Base-by-base conservation (phyloP, 2,329 filamentous ascomycete genomes). In the Endocalyx cinctus region DNA sequence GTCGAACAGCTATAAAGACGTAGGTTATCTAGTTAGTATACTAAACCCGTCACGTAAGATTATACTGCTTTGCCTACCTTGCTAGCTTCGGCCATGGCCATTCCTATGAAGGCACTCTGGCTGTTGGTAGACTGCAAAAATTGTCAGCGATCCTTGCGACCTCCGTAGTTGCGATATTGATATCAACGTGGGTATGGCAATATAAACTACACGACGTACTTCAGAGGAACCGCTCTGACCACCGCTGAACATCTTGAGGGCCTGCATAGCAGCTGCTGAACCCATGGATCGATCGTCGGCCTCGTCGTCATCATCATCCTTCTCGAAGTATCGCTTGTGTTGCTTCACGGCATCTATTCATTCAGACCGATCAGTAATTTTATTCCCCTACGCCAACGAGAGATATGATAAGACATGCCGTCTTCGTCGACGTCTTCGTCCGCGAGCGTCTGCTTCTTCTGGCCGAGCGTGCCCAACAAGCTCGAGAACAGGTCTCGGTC, bases 21-120 rank as follows among this genome's bases (percentile, higher is more conserved):
- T 8, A 12, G 4, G 14, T 5, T 14, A 32, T 37, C 34, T 32
- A 25, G 28, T 37, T 30, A 20, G 13, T n/a, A n/a, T n/a, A n/a
- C n/a, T n/a, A n/a, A n/a, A n/a, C n/a, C n/a, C n/a, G n/a, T n/a
- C n/a, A n/a, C n/a, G n/a, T n/a, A n/a, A n/a, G n/a, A n/a, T n/a
- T n/a, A n/a, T n/a, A n/a, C n/a, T n/a, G n/a, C n/a, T n/a, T n/a
- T n/a, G 19, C 62, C 34, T 42, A 89, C 67, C 70, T 89, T 88
- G 52, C 81, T 82, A 20, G 87, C 89, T 67, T 96, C 84, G 7
- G 74, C 79, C 86, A 96, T 89, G 27, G 89, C 89, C 57, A 94
- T 69, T 5, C 83, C 85, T 42, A 95, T 75, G 53, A 95, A 87
- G 41, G 82, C 76, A 57, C 82, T 87, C 70, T 94, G 82, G 47